phyloP scores from a whole-genome alignment of 2,329 filamentous ascomycete genomes.

The Didymella arachidicola region DNA sequence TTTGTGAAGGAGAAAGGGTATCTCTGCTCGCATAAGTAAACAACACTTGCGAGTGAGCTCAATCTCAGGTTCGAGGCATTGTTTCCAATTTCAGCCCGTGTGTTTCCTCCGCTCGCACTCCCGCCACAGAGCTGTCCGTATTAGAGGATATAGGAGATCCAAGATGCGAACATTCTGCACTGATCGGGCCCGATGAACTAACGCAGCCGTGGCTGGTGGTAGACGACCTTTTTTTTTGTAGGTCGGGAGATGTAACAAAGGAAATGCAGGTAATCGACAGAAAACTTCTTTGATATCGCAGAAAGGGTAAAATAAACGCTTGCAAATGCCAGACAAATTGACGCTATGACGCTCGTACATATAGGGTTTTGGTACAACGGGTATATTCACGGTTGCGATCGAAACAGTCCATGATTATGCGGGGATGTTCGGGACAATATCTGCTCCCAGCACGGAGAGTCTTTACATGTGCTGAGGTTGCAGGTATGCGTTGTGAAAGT shows the following conservation, averaged over 20 bases:
- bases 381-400: slow-evolving; percentile 23
- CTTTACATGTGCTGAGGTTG: slow-evolving; percentile 48
- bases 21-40: slow-evolving; percentile 49
- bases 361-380: slow-evolving; percentile 49
- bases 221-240: slow-evolving; percentile 35
- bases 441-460: slow-evolving; percentile 23
- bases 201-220: slow-evolving; percentile 20
- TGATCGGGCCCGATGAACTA: slow-evolving; percentile 27
- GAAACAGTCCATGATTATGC: slow-evolving; percentile 26
- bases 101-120: slow-evolving; percentile 35
- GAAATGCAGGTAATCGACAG: slow-evolving; percentile 46
- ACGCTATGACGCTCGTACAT: slow-evolving; percentile 53
- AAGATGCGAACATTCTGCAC: slow-evolving; percentile 30
- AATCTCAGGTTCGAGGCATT: slow-evolving; percentile 31
- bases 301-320: slow-evolving; percentile 44
- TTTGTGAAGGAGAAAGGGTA: slow-evolving; percentile 42
- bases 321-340: slow-evolving; percentile 49
- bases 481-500: slow-evolving; percentile 47
- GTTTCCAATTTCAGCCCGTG: slow-evolving; percentile 49
- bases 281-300: slow-evolving; percentile 46
- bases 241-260: slow-evolving; percentile 43
- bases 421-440: slow-evolving; percentile 27
- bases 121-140: slow-evolving; percentile 37
- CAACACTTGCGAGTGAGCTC: slow-evolving; percentile 46
- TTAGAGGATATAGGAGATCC: slow-evolving; percentile 41